A percentile compares a stretch with the other conserved stretches of the same genome.
These are phyloP conservation scores for Verticillium tricorpus DNA, from an alignment of 2,329 filamentous ascomycete genomes.

Conservation along the genomic window DNA sequence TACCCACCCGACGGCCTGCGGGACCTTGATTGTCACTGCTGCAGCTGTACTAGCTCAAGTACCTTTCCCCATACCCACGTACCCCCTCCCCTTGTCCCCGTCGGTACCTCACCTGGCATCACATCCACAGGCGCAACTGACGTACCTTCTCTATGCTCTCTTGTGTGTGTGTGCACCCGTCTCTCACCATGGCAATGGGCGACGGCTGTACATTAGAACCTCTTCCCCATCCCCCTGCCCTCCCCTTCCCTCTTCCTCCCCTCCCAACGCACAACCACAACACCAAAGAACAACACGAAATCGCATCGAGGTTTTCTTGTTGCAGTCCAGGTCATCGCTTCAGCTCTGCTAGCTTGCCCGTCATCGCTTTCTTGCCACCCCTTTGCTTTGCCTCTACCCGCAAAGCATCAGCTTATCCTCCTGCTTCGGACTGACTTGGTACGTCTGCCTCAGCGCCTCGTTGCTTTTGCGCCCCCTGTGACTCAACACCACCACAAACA, in stretches of 20 bases:
- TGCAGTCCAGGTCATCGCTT: constrained; percentile 57
- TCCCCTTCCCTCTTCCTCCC: constrained; percentile 29
- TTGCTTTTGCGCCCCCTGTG: constrained; percentile 6
- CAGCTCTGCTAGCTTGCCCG: constrained; percentile 42
- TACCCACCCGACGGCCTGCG: neutral
- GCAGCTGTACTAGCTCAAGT: neutral
- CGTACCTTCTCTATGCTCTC: neutral
- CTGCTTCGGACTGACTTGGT: constrained; percentile 5
- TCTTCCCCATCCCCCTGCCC: constrained; percentile 27
- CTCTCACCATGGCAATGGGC: neutral
- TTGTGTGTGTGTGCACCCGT: neutral
- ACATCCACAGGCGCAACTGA: neutral
- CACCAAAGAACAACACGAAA: constrained; percentile 36
- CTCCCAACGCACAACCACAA: constrained; percentile 45
- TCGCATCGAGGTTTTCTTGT: constrained; percentile 53
- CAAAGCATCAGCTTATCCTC: constrained; percentile 20
- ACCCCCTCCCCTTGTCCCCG: neutral
- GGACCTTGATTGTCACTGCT: neutral
- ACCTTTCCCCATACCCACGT: neutral
- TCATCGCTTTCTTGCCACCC: constrained; percentile 18
- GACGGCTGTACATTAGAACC: neutral
- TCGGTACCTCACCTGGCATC: neutral
- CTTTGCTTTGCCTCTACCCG: constrained; percentile 16
- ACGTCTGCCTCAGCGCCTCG: constrained; percentile 1
- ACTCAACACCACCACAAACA: constrained; percentile 11